These are phyloP conservation scores for Yamadazyma sp. DNA, from an alignment of 1,139 yeast species.

Conservation along the genomic window DNA sequence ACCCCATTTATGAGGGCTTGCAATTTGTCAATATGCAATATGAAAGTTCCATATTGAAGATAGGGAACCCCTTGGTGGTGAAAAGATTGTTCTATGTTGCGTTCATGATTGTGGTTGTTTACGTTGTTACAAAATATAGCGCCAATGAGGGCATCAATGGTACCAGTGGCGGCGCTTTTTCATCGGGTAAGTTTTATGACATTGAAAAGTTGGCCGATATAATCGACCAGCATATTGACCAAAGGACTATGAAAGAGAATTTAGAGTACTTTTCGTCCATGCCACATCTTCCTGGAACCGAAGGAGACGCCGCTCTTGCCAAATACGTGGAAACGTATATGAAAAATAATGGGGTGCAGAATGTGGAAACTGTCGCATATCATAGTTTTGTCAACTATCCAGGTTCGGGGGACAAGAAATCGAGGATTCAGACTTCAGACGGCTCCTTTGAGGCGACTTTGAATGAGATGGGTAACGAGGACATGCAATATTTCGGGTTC, in stretches of 20 bases:
- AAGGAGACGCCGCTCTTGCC: constrained; percentile 75
- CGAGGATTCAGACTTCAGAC: constrained; percentile 35
- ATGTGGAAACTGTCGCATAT: constrained; percentile 51
- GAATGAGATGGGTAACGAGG: constrained; percentile 31
- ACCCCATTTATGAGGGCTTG: constrained; percentile 68
- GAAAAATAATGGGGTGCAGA: constrained; percentile 53
- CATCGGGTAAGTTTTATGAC: constrained; percentile 65
- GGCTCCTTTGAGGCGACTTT: constrained; percentile 40
- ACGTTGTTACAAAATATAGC: constrained; percentile 57
- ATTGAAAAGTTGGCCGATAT: constrained; percentile 49
- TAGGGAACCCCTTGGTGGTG: constrained; percentile 86
- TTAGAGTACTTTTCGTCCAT: constrained; percentile 76
- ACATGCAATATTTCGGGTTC: constrained; percentile 49
- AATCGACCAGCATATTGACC: constrained; percentile 52
- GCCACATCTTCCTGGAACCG: constrained; percentile 87
- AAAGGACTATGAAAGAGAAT: constrained; percentile 62
- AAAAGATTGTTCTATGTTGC: constrained; percentile 73
- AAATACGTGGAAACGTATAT: constrained; percentile 62
- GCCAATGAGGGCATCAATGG: constrained; percentile 48
- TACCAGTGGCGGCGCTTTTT: constrained; percentile 42
- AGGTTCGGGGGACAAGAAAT: constrained; percentile 17
- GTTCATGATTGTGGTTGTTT: constrained; percentile 57
- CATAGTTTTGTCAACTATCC: constrained; percentile 63
- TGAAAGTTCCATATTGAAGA: constrained; percentile 57
- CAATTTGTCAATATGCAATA: constrained; percentile 42